phyloP scores from a whole-genome alignment of 169 alveolate genomes.

The Cryptosporidium viatorum region DNA sequence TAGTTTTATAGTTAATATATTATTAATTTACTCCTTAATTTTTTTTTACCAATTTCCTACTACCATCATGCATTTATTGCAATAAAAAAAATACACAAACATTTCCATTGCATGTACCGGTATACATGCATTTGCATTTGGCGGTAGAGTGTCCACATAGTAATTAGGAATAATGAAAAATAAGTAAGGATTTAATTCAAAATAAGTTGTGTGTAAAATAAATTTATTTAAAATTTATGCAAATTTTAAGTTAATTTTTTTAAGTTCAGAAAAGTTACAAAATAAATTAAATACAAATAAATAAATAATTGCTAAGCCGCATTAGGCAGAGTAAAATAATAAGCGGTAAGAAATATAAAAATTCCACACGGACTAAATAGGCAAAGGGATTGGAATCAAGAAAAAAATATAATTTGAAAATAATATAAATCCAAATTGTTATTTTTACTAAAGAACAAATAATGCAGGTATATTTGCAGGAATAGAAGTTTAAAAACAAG shows the following conservation, averaged over 20 bases:
- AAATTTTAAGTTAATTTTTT: neutral
- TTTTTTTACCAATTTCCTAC: neutral
- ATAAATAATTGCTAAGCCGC: neutral
- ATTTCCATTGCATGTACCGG: neutral
- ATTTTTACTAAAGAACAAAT: neutral
- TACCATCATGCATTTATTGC: neutral
- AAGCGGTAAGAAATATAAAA: slow-evolving; percentile 30
- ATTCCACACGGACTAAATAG: slow-evolving; percentile 15
- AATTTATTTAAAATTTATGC: neutral
- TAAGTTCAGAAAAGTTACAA: neutral
- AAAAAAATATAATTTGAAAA: slow-evolving; percentile 35
- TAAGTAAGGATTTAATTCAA: too few relatives aligned
- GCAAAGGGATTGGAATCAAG: slow-evolving; percentile 31
- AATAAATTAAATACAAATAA: neutral
- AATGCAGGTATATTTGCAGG: neutral
- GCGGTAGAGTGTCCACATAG: neutral
- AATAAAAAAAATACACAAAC: neutral
- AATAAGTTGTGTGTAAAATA: too few relatives aligned
- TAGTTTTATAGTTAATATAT: too few relatives aligned
- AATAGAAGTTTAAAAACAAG: neutral
- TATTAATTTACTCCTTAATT: too few relatives aligned
- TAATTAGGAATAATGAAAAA: neutral
- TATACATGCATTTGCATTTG: neutral
- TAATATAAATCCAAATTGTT: neutral
- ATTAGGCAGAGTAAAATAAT: neutral